Conservation (phyloP, 2,329 filamentous ascomycete species). For the Lachnellula subtilissima region DNA sequence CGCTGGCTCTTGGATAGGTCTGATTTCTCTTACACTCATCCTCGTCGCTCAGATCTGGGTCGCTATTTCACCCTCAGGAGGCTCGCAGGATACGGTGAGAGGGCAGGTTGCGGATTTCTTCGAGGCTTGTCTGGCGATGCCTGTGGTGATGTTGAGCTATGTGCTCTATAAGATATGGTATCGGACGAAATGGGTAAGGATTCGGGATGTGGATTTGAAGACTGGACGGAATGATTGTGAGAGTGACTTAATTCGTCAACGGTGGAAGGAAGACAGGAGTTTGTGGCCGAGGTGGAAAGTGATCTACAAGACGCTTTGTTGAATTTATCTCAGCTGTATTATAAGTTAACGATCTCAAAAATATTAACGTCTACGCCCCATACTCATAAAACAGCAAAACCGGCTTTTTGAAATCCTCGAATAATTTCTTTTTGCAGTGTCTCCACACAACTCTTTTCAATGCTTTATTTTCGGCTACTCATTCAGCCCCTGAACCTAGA, state of each 20-base stretch:
- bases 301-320: slow-evolving; percentile 70
- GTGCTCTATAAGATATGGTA: slow-evolving; percentile 73
- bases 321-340: background rate
- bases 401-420: too few relatives aligned
- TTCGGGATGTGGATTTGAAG: slow-evolving; percentile 75
- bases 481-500: too few relatives aligned
- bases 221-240: slow-evolving; percentile 85
- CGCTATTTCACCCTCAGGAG: slow-evolving; percentile 68
- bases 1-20: slow-evolving; percentile 57
- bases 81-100: slow-evolving; percentile 36
- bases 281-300: slow-evolving; percentile 73
- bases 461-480: too few relatives aligned
- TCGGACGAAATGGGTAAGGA: slow-evolving; percentile 60
- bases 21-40: slow-evolving; percentile 46
- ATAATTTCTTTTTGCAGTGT: too few relatives aligned
- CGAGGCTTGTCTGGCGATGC: slow-evolving; percentile 63
- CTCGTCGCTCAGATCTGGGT: slow-evolving; percentile 64
- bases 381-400: too few relatives aligned
- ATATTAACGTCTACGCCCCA: too few relatives aligned
- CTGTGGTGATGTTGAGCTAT: slow-evolving; percentile 65
- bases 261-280: slow-evolving; percentile 70
- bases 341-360: too few relatives aligned
- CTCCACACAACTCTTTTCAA: too few relatives aligned
- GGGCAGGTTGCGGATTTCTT: slow-evolving; percentile 65
- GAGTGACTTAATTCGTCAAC: slow-evolving; percentile 66